These are phyloP conservation scores for Schizochytrium sp. DNA, from an alignment of 108 stramenopile species.

Conservation along the genomic window DNA sequence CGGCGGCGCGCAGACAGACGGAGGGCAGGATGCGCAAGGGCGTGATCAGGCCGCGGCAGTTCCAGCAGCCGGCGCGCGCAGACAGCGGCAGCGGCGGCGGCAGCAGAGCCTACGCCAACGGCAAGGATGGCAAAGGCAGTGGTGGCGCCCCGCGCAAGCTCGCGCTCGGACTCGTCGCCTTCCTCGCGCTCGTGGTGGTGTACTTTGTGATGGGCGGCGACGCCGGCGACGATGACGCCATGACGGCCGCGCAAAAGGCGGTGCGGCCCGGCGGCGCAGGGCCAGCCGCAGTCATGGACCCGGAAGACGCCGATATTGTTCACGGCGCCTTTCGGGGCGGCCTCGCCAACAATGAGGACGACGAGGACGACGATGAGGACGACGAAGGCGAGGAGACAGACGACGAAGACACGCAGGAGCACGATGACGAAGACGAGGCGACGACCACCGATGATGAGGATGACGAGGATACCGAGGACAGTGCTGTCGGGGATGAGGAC, in stretches of 20 bases:
- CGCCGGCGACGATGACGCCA: background rate
- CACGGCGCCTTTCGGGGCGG: background rate
- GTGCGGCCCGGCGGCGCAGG: background rate
- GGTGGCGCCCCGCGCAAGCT: background rate
- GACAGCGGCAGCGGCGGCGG: background rate
- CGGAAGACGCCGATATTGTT: background rate
- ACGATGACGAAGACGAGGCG: background rate
- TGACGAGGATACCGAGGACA: background rate
- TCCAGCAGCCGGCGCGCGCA: background rate
- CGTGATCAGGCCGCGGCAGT: constrained; percentile 7
- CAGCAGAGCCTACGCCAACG: background rate
- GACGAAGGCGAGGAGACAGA: background rate
- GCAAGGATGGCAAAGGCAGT: background rate
- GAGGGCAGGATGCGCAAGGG: background rate
- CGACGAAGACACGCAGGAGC: background rate
- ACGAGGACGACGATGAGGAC: background rate
- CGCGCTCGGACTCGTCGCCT: background rate
- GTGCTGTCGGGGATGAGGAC: background rate
- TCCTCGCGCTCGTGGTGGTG: background rate
- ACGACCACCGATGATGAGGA: background rate
- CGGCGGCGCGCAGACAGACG: too few species aligned
- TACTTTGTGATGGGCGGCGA: background rate
- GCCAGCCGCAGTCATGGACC: background rate
- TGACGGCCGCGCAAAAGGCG: too few species aligned
- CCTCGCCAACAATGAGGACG: background rate